Conservation (phyloP, 2,329 filamentous ascomycete genomes). For the Fusarium sp. region DNA sequence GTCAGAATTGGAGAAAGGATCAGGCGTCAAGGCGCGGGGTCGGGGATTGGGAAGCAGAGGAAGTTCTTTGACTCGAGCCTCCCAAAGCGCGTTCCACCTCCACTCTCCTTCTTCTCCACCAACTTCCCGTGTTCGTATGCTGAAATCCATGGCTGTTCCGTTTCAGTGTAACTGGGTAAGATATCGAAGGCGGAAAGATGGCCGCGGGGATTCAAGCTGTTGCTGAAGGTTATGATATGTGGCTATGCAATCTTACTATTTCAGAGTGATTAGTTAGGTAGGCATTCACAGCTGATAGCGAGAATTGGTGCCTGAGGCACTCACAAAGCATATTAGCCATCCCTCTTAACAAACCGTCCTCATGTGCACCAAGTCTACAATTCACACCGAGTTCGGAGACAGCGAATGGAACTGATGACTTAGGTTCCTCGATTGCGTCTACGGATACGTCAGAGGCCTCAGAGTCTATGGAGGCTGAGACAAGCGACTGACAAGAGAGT, state of each 20-base stretch:
- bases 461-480: too few species aligned
- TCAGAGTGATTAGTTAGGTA: background rate
- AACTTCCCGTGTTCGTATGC: background rate
- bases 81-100: background rate
- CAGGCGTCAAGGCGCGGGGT: background rate
- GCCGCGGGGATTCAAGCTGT: background rate
- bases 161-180: background rate
- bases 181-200: background rate
- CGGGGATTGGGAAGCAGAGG: background rate
- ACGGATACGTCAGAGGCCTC: too few species aligned
- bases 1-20: background rate
- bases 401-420: background rate
- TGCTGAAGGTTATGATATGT: background rate
- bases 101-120: background rate
- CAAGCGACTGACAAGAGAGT: background rate
- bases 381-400: background rate
- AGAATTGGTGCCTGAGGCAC: too few species aligned
- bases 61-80: background rate
- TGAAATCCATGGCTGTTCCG: background rate
- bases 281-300: too few species aligned
- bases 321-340: background rate
- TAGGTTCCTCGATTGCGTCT: too few species aligned
- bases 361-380: background rate
- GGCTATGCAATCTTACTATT: background rate
- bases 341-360: too few species aligned